phyloP scores from a whole-genome alignment of 495 filamentous ascomycete species.

The Hypoxylon trugodes region DNA sequence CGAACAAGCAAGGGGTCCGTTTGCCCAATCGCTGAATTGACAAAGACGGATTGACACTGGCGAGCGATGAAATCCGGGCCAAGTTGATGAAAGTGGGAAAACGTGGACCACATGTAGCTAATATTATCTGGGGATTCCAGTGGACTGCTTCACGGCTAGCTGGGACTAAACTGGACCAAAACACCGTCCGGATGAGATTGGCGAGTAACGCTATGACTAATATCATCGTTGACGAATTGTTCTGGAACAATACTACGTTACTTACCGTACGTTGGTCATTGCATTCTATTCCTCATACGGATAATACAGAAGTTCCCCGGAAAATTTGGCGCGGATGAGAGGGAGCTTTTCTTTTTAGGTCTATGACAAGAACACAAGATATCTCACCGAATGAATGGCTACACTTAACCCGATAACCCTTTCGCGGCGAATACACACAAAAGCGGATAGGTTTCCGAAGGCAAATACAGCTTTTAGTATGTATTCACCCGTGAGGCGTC shows the following conservation, averaged over 20 bases:
- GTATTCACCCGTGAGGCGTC: too few relatives aligned
- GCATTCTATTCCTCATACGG: too few relatives aligned
- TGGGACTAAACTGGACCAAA: neutral
- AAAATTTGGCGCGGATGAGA: too few relatives aligned
- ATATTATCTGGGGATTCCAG: constrained; percentile 2
- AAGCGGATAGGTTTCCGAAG: too few relatives aligned
- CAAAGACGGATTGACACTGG: neutral
- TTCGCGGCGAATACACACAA: too few relatives aligned
- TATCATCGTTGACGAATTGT: constrained; percentile 17
- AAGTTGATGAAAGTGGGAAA: neutral
- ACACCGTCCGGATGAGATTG: constrained; percentile 21
- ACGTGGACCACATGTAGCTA: neutral
- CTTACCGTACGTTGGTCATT: constrained; percentile 1
- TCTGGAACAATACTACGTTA: constrained; percentile 35
- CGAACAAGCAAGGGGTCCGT: neutral
- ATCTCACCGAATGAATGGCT: too few relatives aligned
- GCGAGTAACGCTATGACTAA: constrained; percentile 32
- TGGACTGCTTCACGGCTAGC: constrained; percentile 20
- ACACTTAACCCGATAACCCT: too few relatives aligned
- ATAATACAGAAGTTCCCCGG: too few relatives aligned
- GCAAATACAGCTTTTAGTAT: too few relatives aligned
- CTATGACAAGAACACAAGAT: too few relatives aligned
- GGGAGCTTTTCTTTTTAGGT: too few relatives aligned
- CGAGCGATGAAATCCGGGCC: neutral
- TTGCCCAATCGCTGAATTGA: neutral